A percentile compares a stretch with the other conserved stretches of the same genome.
phyloP scores from a whole-genome alignment of 768 basidiomycete genomes.

The Hypholoma sublateritium region DNA sequence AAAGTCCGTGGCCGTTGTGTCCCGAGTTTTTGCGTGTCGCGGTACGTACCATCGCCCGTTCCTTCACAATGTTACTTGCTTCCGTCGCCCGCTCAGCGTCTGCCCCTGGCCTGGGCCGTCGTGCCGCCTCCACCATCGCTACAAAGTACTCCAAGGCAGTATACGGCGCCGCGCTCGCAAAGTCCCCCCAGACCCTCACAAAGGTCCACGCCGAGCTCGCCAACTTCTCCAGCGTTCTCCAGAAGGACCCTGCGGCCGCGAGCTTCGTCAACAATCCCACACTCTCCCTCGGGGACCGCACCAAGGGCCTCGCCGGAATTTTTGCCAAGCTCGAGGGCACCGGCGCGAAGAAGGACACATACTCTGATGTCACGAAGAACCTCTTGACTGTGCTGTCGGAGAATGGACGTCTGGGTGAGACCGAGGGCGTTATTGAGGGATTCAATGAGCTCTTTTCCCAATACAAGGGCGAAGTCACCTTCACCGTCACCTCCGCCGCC shows the following conservation, averaged over 20 bases:
- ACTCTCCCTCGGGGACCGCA: conserved; percentile 77
- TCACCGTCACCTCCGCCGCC: conserved; percentile 85
- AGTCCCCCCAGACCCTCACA: conserved; percentile 79
- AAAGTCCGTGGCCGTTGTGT: conserved; percentile 31
- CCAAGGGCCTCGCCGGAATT: conserved; percentile 63
- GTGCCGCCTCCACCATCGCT: conserved; percentile 76
- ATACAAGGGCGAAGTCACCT: conserved; percentile 91
- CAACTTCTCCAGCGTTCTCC: conserved; percentile 68
- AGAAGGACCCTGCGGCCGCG: conserved; percentile 59
- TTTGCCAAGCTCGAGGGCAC: conserved; percentile 64
- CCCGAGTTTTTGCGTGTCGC: conserved; percentile 32
- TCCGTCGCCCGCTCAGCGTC: conserved; percentile 52
- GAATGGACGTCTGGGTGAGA: conserved; percentile 88
- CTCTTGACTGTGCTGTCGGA: conserved; percentile 87
- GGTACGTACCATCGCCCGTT: conserved; percentile 22
- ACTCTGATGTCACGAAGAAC: conserved; percentile 89
- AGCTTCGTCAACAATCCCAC: conserved; percentile 90
- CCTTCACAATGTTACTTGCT: conserved; percentile 51
- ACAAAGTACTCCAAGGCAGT: conserved; percentile 83
- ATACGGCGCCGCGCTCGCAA: conserved; percentile 78
- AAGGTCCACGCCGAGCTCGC: conserved; percentile 86
- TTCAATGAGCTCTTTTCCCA: conserved; percentile 88
- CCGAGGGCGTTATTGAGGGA: conserved; percentile 83
- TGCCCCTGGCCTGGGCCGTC: conserved; percentile 56
- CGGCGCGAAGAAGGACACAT: conserved; percentile 67